Percentiles rank a stretch among this genome's conserved stretches.
phyloP scores from a whole-genome alignment of 768 basidiomycete genomes.

The Trametes gibbosa region DNA sequence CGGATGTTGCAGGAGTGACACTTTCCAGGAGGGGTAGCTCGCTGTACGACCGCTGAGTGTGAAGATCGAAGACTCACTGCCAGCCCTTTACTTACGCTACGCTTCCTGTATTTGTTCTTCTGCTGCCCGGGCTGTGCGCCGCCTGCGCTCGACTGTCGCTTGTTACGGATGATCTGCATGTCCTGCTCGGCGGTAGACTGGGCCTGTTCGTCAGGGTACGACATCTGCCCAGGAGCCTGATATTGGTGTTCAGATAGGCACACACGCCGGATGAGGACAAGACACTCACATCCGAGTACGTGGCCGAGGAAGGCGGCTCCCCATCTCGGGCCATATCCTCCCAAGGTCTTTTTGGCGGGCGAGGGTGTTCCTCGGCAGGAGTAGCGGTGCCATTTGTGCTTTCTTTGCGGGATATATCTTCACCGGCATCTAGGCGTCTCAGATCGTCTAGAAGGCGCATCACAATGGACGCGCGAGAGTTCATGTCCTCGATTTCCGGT shows the following conservation, averaged over 20 bases:
- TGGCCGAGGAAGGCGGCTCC: constrained; percentile 19
- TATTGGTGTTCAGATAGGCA: constrained; percentile 3
- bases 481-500: constrained; percentile 68
- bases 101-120: constrained; percentile 81
- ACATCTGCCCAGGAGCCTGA: constrained; percentile 10
- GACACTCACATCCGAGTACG: constrained; percentile 11
- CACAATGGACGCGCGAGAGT: constrained; percentile 59
- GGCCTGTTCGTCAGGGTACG: constrained; percentile 29
- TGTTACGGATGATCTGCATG: constrained; percentile 81
- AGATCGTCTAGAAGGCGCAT: constrained; percentile 67
- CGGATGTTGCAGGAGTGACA: constrained; percentile 86
- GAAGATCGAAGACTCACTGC: constrained; percentile 24
- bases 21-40: constrained; percentile 82
- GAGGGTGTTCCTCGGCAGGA: constrained; percentile 44
- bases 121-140: constrained; percentile 46
- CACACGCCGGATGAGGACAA: neutral
- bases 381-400: constrained; percentile 6
- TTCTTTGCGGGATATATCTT: constrained; percentile 22
- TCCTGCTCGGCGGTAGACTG: constrained; percentile 75
- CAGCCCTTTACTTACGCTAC: constrained; percentile 61
- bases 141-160: constrained; percentile 68
- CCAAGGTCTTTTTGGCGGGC: constrained; percentile 78
- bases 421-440: constrained; percentile 36
- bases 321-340: constrained; percentile 63
- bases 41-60: constrained; percentile 40